These are phyloP conservation scores for Pestalotiopsis sp. DNA, from an alignment of 2,329 filamentous ascomycete genomes.

Conservation along the genomic window DNA sequence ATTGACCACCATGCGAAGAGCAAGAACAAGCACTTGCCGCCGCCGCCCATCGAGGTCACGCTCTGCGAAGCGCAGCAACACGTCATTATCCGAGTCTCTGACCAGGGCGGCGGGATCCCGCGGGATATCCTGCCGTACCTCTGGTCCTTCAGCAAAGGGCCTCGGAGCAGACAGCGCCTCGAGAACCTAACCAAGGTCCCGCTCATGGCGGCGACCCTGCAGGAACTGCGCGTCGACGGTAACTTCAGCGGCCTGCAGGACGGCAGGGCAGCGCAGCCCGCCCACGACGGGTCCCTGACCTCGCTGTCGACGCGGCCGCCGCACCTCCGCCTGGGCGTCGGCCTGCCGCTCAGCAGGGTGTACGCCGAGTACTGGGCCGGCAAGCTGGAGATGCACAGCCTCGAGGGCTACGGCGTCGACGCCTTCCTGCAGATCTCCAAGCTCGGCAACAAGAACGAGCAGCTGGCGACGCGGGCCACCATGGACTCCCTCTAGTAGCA, in stretches of 20 bases:
- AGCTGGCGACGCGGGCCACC: conserved; percentile 75
- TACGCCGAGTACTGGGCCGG: conserved; percentile 99
- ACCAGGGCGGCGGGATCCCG: conserved; percentile 91
- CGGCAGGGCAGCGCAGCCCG: conserved; percentile 10
- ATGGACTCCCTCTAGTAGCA: conserved; percentile 71
- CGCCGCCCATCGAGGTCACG: conserved; percentile 88
- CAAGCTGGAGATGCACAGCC: conserved; percentile 83
- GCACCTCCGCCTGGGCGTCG: conserved; percentile 87
- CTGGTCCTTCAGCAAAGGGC: conserved; percentile 97
- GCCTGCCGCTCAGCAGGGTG: conserved; percentile 87
- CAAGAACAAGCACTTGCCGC: conserved; percentile 39
- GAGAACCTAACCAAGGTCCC: conserved; percentile 86
- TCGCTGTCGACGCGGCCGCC: conserved; percentile 83
- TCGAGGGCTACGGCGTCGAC: conserved; percentile 95
- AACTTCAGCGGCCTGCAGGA: conserved; percentile 28
- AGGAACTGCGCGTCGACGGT: conserved; percentile 69
- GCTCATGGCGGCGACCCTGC: conserved; percentile 88
- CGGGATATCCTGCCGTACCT: conserved; percentile 84
- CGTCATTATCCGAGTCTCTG: conserved; percentile 94
- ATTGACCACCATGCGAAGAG: conserved; percentile 67
- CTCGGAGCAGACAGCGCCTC: conserved; percentile 75
- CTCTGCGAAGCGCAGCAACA: conserved; percentile 94
- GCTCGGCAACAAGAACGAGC: conserved; percentile 97
- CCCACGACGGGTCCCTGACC: conserved; percentile 68
- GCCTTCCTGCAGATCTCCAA: conserved; percentile 96